These are phyloP conservation scores for Tuber calosporum DNA, from an alignment of 495 filamentous ascomycete genomes.

Conservation along the genomic window DNA sequence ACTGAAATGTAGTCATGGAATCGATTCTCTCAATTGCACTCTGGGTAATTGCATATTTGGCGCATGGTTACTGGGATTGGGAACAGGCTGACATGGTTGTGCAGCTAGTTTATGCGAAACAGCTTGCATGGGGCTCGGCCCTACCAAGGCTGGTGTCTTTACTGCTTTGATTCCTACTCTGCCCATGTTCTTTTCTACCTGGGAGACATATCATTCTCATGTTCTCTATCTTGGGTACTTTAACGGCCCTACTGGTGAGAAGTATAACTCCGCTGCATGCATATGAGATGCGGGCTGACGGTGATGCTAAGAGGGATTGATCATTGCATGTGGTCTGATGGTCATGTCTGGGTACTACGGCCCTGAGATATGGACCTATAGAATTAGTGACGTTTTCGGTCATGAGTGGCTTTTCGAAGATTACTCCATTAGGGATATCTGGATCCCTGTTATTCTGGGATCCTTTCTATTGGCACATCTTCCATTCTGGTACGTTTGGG, in stretches of 20 bases:
- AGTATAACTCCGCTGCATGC: neutral
- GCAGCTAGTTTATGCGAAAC: conserved; percentile 73
- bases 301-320: conserved; percentile 60
- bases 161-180: conserved; percentile 85
- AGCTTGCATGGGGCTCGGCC: conserved; percentile 82
- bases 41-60: conserved; percentile 44
- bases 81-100: neutral
- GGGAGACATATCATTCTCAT: conserved; percentile 98
- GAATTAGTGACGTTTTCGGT: conserved; percentile 58
- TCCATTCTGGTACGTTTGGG: conserved; percentile 51
- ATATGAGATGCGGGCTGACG: conserved; percentile 6
- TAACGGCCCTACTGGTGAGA: conserved; percentile 75
- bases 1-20: conserved; percentile 61
- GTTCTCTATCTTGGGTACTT: conserved; percentile 94
- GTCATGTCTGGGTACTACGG: conserved; percentile 77
- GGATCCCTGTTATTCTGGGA: conserved; percentile 67
- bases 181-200: conserved; percentile 98
- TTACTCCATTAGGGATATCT: conserved; percentile 71
- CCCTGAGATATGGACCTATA: conserved; percentile 75
- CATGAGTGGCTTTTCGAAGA: conserved; percentile 51
- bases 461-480: conserved; percentile 75
- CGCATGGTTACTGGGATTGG: neutral
- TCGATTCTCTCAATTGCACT: conserved; percentile 95
- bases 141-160: conserved; percentile 73
- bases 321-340: conserved; percentile 82